Conservation (phyloP, 2,329 filamentous ascomycete species). For the Diaporthe helianthi region DNA sequence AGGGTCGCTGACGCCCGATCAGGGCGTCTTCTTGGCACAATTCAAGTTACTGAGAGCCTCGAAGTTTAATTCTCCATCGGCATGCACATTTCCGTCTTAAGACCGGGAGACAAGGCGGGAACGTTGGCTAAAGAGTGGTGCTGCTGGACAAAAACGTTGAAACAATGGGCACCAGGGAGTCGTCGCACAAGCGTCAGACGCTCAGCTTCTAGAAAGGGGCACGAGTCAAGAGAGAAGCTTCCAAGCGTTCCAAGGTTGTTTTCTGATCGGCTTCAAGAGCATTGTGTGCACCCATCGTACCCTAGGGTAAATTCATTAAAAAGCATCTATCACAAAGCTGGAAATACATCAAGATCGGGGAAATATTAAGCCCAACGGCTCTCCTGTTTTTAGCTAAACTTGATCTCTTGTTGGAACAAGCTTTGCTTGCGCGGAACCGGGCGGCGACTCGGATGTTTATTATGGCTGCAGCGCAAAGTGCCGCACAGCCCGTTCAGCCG, state of each 20-base stretch:
- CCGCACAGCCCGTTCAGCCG: conserved; percentile 47
- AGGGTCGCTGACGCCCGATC: conserved; percentile 18
- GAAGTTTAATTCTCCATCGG: neutral
- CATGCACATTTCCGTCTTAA: neutral
- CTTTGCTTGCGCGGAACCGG: neutral
- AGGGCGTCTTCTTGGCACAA: neutral
- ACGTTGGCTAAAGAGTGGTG: neutral
- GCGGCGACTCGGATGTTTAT: neutral
- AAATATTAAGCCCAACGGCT: neutral
- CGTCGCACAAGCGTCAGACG: neutral
- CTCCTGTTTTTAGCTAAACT: neutral
- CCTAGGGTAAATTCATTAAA: conserved; percentile 8
- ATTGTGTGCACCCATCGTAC: neutral
- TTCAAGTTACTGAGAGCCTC: too few species aligned
- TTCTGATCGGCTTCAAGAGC: neutral
- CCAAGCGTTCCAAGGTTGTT: too few species aligned
- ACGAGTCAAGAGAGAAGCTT: conserved; percentile 19
- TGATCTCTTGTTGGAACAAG: neutral
- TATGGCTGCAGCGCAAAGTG: conserved; percentile 21
- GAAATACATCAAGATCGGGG: neutral
- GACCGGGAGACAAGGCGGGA: conserved; percentile 16
- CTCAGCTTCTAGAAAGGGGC: conserved; percentile 9
- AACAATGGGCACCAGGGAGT: conserved; percentile 6
- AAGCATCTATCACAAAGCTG: conserved; percentile 6
- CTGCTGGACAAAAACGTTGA: neutral